Conservation (phyloP, 805 yeast genomes). For the Saturnispora bothae region DNA sequence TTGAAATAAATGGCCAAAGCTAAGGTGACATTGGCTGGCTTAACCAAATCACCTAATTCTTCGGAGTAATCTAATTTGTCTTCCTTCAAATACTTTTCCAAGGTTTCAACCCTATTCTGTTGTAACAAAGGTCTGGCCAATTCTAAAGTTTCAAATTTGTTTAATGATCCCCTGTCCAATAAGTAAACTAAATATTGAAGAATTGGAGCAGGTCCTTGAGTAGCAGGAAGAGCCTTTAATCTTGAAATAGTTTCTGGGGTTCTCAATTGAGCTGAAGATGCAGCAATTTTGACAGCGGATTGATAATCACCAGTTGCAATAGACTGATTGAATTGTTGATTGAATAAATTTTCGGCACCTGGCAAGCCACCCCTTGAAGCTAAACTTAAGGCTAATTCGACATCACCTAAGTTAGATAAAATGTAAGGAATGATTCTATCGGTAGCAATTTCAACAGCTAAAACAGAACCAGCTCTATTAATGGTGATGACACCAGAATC, state of each 20-base stretch:
- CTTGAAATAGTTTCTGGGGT: slow-evolving; percentile 90
- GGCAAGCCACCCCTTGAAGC: slow-evolving; percentile 95
- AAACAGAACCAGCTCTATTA: slow-evolving; percentile 90
- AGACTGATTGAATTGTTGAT: slow-evolving; percentile 82
- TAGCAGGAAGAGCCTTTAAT: slow-evolving; percentile 80
- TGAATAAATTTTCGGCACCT: slow-evolving; percentile 89
- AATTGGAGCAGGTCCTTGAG: slow-evolving; percentile 93
- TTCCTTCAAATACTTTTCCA: slow-evolving; percentile 94
- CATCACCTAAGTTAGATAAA: slow-evolving; percentile 75
- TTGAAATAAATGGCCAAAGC: slow-evolving; percentile 88
- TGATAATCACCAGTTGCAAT: slow-evolving; percentile 78
- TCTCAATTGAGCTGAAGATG: slow-evolving; percentile 85
- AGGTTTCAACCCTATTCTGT: slow-evolving; percentile 85
- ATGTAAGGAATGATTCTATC: slow-evolving; percentile 84
- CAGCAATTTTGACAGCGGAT: slow-evolving; percentile 94
- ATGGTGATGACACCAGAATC: slow-evolving; percentile 83
- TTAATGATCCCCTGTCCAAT: slow-evolving; percentile 85
- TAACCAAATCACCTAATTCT: slow-evolving; percentile 92
- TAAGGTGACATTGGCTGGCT: slow-evolving; percentile 73
- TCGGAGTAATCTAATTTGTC: slow-evolving; percentile 92
- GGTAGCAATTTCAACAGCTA: slow-evolving; percentile 81
- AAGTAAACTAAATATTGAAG: slow-evolving; percentile 85
- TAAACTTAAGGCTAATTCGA: slow-evolving; percentile 73
- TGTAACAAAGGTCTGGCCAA: slow-evolving; percentile 91
- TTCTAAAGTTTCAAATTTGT: slow-evolving; percentile 88